Evolutionary conservation across 495 filamentous ascomycete genomes (phyloP), one percentile per base, ranked within the genome.

Genomic region (Penicillium macrosclerotiorum): DNA sequence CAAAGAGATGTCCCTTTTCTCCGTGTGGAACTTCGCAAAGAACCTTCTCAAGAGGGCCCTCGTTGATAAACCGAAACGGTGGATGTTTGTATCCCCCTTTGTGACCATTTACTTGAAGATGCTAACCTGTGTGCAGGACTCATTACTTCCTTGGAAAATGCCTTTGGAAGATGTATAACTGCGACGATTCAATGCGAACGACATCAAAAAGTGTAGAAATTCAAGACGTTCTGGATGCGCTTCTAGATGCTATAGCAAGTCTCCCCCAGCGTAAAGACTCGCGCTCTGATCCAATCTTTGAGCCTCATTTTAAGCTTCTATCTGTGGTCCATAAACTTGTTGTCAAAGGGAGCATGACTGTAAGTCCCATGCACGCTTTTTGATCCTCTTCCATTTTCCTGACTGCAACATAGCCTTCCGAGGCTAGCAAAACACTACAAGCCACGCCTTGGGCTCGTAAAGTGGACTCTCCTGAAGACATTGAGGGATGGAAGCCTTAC

Each of bases 231-330:
- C 55, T 94, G 17, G 73, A 81, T 31, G 73, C 83, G n/a, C 76
- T 95, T 30, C 76, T 85, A 14, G 80, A 80, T 49, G 84, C 91
- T 0, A 84, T 96, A 47, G 72, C 88, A 49, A 76, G 81, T 4
- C 77, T 94, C n/a, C 90, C 89, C 5, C 86, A 89, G 53, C 86
- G 84, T 16, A 85, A 79, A 40, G 84, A 93, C 52, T 84, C 81
- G 11, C 74, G 85, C 18, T 76, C 79, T 44, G 89, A 97, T 48
- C 90, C 89, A 0, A 86, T 94, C 16, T 79, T 99, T 18, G 93
- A 97, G 62, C 94, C 93, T 11, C 91, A 96, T 59, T 97, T 96
- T 68, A 97, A 96, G 66, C 84, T 97, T 20, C 77, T 95, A 19
- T 92, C 89, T 11, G 74, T 93, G 39, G 74, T 89, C 8, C 82